A percentile compares a stretch with the other conserved stretches of the same genome.
phyloP scores from a whole-genome alignment of 1,284 basidiomycete species.

The Uromyces viciae-fabae region DNA sequence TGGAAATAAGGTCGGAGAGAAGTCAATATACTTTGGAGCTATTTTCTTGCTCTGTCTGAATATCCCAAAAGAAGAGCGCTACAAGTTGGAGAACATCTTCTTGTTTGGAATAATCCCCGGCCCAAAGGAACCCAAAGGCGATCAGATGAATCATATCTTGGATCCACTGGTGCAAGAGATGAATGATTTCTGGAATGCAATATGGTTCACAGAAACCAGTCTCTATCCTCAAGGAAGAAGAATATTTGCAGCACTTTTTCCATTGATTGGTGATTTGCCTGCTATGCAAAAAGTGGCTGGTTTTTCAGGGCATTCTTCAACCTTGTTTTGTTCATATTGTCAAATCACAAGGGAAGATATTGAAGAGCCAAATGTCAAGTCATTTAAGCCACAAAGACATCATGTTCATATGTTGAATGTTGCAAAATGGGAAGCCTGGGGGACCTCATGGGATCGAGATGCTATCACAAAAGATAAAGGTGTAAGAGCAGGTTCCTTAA shows the following conservation, averaged over 20 bases:
- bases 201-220: not conserved
- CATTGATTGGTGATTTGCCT: constrained; percentile 15
- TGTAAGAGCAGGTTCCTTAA: not conserved
- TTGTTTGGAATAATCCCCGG: constrained; percentile 6
- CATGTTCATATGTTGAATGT: not conserved
- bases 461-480: not conserved
- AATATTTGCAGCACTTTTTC: constrained; percentile 3
- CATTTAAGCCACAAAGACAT: not conserved
- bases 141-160: constrained; percentile 20
- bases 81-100: constrained; percentile 27
- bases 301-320: not conserved
- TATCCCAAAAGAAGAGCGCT: not conserved
- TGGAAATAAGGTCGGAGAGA: constrained; percentile 1
- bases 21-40: constrained; percentile 4
- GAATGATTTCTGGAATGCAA: constrained; percentile 11
- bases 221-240: not conserved
- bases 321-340: not conserved
- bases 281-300: not conserved
- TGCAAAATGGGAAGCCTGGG: not conserved
- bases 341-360: not conserved
- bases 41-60: constrained; percentile 5
- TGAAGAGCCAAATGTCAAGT: not conserved
- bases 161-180: constrained; percentile 11
- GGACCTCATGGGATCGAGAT: not conserved
- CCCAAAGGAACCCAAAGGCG: constrained; percentile 10